Base-by-base conservation (phyloP, 192 early-diverging fungal genomes). In the Coemansia reversa region DNA sequence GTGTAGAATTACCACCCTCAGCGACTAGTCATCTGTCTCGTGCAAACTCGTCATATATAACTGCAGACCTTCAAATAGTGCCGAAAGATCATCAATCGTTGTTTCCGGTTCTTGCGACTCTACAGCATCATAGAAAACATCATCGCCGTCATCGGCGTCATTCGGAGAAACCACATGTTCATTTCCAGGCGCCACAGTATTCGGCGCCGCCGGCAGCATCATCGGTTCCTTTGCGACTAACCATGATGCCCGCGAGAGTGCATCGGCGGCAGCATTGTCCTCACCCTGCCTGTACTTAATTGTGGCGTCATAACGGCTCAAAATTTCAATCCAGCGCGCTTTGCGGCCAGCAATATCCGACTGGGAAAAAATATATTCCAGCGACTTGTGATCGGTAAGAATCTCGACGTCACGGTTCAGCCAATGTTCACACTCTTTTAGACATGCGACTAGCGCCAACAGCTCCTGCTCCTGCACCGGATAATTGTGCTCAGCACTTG, bases 241-340 rank as follows among this genome's bases (percentile, higher is more conserved):
- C 60, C 22, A 47, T 0, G 5, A 53, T 25, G 20, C 14, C 19
- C 29, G 55, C 0, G 28, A 58, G 2, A 66, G 24, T 9, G 30
- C 51, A 48, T 66, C 65, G 0, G 65, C 53, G 1, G 56, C 53
- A 27, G 22, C 30, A 49, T 66, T 66, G 2, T 58, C 55, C 20
- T 14, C 9, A 6, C 65, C 65, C 47, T 51, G 33, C 9, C 58
- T n/a, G 51, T 58, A 66, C 18, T 48, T 58, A 24, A 59, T 45
- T 1, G 9, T 49, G 0, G 50, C 25, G 14, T 66, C n/a, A 19
- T 51, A 58, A 14, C 30, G 16, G 28, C 55, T 35, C 19, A 57
- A 28, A 5, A 19, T 20, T 14, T 51, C 22, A 18, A 58, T 42
- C 65, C 65, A 66, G 7, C 29, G 55, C 16, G 48, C 65, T 3